Base-by-base conservation (phyloP, 139 green algal genomes). In the Coelastrella sp. region DNA sequence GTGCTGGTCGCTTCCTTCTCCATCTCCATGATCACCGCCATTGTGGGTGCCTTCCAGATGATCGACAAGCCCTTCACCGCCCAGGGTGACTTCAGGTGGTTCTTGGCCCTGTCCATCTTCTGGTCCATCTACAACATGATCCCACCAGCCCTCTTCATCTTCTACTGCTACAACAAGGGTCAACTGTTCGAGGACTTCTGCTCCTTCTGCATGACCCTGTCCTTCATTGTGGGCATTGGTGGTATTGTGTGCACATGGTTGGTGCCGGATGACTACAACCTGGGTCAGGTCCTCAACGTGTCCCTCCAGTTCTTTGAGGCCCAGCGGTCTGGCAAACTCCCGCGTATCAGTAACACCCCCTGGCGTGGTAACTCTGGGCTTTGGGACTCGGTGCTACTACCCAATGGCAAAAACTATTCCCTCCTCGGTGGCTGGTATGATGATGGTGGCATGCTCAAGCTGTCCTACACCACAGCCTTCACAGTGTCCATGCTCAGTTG, bases 131-230 rank as follows among this genome's bases (percentile, higher is more conserved):
- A 92, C 89, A 92, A 92, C 89, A 89, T 89, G 82, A 92, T 92
- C 89, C 89, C 89, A 0, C 89, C 89, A 58, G 61, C 71, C 54
- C 89, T 92, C 47, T 92, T 92, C 81, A 89, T 92, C 89, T 92
- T 92, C 89, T 92, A 92, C 89, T 89, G 81, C 89, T 92, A 92
- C 89, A 83, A 92, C 71, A 92, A 92, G 82, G 89, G 89, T 47
- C 89, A 89, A 32, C 74, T 92, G 66, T 92, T 92, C 1, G 82
- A 92, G 89, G 89, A 92, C 82, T 92, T 92, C 89, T 92, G 89
- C 82, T 85, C 80, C 60, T 89, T 89, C 89, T 92, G 89, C 89
- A 64, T 92, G 60, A 86, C 82, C 10, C 73, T 92, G 47, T 89
- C 82, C 61, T 92, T 82, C 89, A 73, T 92, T 6, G 64, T 89